Evolutionary conservation across 2,329 filamentous ascomycete species (phyloP).

Genomic region (Cordyceps farinosa): DNA sequence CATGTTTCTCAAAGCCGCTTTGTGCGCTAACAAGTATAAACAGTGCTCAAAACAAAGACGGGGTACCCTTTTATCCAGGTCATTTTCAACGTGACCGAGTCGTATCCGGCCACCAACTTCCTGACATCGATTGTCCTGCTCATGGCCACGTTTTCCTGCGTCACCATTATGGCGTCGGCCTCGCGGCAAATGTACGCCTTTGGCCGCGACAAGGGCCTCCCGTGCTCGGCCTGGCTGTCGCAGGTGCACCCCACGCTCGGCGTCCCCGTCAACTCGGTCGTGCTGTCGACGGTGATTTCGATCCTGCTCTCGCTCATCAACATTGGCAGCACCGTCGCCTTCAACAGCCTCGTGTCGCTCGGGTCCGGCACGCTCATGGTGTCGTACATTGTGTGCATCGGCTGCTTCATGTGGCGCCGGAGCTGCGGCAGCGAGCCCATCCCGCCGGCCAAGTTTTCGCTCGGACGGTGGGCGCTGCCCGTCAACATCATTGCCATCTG

Average conservation of each 20-base stretch:
- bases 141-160: constrained; percentile 21
- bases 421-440: constrained; percentile 27
- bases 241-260: constrained; percentile 54
- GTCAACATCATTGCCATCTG: constrained; percentile 41
- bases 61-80: constrained; percentile 27
- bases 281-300: constrained; percentile 40
- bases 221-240: constrained; percentile 50
- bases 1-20: neutral
- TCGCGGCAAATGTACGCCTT: constrained; percentile 29
- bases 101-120: constrained; percentile 19
- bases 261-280: constrained; percentile 59
- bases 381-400: constrained; percentile 48
- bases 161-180: constrained; percentile 25
- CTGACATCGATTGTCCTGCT: constrained; percentile 24
- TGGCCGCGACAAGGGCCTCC: constrained; percentile 46
- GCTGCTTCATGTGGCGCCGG: constrained; percentile 38
- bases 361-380: constrained; percentile 46
- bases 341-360: constrained; percentile 51
- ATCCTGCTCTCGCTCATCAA: constrained; percentile 46
- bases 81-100: constrained; percentile 24
- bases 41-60: constrained; percentile 20
- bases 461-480: constrained; percentile 39
- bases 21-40: neutral
- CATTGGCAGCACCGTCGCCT: constrained; percentile 47
- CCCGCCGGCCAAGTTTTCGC: constrained; percentile 24